These are phyloP conservation scores for Cladosporium cucumerinum DNA, from an alignment of 2,329 filamentous ascomycete species.

Conservation along the genomic window DNA sequence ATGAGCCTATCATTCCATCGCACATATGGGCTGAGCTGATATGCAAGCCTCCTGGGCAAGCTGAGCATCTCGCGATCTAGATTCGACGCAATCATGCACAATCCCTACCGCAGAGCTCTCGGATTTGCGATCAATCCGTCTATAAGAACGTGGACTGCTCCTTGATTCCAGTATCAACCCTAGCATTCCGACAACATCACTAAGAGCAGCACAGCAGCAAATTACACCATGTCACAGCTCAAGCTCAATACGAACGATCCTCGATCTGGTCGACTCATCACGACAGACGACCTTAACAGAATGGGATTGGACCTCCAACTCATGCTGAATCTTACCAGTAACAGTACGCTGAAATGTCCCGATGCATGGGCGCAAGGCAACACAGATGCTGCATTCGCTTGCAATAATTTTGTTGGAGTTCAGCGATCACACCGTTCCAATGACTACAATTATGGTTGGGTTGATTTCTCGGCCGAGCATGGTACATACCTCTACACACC, in stretches of 20 bases:
- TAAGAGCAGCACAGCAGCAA: not conserved
- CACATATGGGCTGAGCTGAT: not conserved
- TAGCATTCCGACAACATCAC: not conserved
- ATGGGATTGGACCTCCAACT: not conserved
- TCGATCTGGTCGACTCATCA: not conserved
- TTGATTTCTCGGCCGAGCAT: not conserved
- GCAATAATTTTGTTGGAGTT: not conserved
- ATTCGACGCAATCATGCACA: not conserved
- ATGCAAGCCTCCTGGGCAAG: not conserved
- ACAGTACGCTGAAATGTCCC: not conserved
- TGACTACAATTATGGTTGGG: not conserved
- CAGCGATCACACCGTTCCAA: not conserved
- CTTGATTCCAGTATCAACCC: not conserved
- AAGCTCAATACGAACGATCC: not conserved
- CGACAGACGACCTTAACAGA: not conserved
- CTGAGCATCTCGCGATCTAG: not conserved
- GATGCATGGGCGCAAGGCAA: not conserved
- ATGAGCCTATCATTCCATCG: not conserved
- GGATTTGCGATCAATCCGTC: not conserved
- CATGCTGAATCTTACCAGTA: not conserved
- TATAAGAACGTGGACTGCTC: not conserved
- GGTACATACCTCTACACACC: not conserved
- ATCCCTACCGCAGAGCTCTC: not conserved
- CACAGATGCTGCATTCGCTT: not conserved
- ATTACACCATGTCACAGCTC: not conserved